Evolutionary conservation across 2,329 filamentous ascomycete genomes (phyloP), one percentile per base, ranked within the genome.

Genomic region (Xylaria polymorpha): DNA sequence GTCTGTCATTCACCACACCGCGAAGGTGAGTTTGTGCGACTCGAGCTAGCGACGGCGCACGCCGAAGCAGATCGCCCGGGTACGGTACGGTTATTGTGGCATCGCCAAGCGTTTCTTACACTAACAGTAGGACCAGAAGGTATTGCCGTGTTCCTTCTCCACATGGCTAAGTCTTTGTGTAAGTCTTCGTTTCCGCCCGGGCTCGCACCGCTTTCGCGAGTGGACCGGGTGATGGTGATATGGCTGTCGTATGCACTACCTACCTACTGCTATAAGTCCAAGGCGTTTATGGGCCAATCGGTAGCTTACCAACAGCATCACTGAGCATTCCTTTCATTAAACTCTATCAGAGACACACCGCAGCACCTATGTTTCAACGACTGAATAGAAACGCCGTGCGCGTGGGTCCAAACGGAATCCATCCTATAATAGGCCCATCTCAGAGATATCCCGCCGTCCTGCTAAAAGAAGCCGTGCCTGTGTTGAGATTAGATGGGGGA

Each of bases 281-380:
- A 9, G 22, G n/a, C 55, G 57, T 53, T 58, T 25, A n/a, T 59
- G 39, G 18, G 46, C 69, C 69, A 71, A 66, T 71, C 62, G 66
- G 69, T 43, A 68, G n/a, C 66, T 48, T 60, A 62, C 69, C 65
- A 63, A 59, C 55, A 64, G 69, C 69, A 68, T 71, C 46, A 63
- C 14, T 6, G n/a, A 37, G 20, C 20, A 14, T 50, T 55, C 69
- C 61, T 68, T 68, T 70, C 68, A 70, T 70, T 63, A 64, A 67
- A 64, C 61, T 58, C n/a, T n/a, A 29, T 46, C 22, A 62, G 53
- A 66, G 41, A 69, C 39, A 62, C 44, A 4, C 25, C 4, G 25
- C 25, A 53, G 10, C 51, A 51, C 37, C 51, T 58, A 22, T 57
- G 66, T 71, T 71, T 71, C 66, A 68, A 46, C 50, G 50, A 20